These are phyloP conservation scores for Shiraia bambusicola DNA, from an alignment of 2,329 filamentous ascomycete genomes.

Conservation along the genomic window DNA sequence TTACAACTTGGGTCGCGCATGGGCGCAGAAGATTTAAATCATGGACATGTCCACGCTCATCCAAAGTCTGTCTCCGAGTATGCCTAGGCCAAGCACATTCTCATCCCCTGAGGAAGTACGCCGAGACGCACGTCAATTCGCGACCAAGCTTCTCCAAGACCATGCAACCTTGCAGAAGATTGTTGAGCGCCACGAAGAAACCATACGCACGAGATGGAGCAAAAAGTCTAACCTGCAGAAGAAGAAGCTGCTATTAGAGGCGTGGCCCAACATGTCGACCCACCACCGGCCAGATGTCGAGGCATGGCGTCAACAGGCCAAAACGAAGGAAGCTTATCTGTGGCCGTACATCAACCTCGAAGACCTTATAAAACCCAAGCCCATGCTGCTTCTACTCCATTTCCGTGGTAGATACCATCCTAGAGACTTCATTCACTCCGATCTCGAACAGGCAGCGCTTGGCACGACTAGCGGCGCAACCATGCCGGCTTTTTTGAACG, in stretches of 20 bases:
- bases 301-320: conserved; percentile 19
- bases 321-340: conserved; percentile 24
- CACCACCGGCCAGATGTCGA: conserved; percentile 57
- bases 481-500: conserved; percentile 12
- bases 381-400: conserved; percentile 54
- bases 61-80: neutral
- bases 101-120: conserved; percentile 3
- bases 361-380: conserved; percentile 51
- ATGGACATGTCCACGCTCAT: conserved; percentile 1
- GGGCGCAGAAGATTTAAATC: neutral
- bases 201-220: conserved; percentile 56
- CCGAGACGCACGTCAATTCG: conserved; percentile 1
- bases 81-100: conserved; percentile 1
- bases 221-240: conserved; percentile 55
- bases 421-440: conserved; percentile 51
- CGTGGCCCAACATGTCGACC: conserved; percentile 55
- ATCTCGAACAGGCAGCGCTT: conserved; percentile 34
- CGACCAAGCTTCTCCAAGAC: conserved; percentile 9
- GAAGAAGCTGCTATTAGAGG: conserved; percentile 48
- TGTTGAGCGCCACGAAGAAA: conserved; percentile 54
- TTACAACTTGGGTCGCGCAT: no score
- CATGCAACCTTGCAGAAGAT: conserved; percentile 33
- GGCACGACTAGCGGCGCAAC: conserved; percentile 5
- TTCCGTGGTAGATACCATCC: conserved; percentile 53
- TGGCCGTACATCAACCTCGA: conserved; percentile 62